Evolutionary conservation across 768 basidiomycete species (phyloP).

Genomic region (Ramaria rubella): DNA sequence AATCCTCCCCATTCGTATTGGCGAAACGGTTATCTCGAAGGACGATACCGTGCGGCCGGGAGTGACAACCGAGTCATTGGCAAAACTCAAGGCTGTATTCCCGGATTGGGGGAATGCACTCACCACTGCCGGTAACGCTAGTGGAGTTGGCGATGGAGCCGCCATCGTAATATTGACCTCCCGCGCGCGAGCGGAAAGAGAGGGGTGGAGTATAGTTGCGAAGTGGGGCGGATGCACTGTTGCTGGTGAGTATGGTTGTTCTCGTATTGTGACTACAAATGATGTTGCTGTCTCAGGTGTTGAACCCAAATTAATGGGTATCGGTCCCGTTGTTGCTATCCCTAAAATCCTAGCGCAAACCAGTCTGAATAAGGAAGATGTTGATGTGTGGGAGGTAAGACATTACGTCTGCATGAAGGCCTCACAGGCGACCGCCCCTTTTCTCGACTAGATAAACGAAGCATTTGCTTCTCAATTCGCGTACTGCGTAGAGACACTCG

Average conservation of each 20-base stretch:
- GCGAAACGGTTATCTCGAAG: constrained; percentile 44
- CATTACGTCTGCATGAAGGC: background rate
- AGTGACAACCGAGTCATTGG: constrained; percentile 70
- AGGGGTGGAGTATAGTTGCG: constrained; percentile 72
- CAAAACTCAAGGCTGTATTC: constrained; percentile 81
- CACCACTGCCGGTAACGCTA: constrained; percentile 82
- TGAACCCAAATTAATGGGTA: constrained; percentile 73
- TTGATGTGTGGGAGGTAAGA: constrained; percentile 68
- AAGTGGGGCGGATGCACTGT: constrained; percentile 78
- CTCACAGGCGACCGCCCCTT: background rate
- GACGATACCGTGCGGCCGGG: constrained; percentile 89
- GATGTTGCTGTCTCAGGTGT: constrained; percentile 41
- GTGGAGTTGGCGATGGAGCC: constrained; percentile 89
- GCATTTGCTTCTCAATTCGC: constrained; percentile 92
- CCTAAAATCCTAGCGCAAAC: constrained; percentile 57
- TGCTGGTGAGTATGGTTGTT: constrained; percentile 46
- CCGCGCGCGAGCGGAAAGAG: constrained; percentile 65
- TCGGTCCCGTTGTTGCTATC: constrained; percentile 65
- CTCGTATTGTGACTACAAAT: background rate
- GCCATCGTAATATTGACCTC: constrained; percentile 78
- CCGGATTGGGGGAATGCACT: constrained; percentile 64
- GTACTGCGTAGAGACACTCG: constrained; percentile 80
- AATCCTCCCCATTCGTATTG: constrained; percentile 78
- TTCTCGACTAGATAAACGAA: constrained; percentile 63
- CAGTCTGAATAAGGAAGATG: constrained; percentile 62